Base-by-base conservation (phyloP, 2,329 filamentous ascomycete genomes). In the Colletotrichum eleusines region DNA sequence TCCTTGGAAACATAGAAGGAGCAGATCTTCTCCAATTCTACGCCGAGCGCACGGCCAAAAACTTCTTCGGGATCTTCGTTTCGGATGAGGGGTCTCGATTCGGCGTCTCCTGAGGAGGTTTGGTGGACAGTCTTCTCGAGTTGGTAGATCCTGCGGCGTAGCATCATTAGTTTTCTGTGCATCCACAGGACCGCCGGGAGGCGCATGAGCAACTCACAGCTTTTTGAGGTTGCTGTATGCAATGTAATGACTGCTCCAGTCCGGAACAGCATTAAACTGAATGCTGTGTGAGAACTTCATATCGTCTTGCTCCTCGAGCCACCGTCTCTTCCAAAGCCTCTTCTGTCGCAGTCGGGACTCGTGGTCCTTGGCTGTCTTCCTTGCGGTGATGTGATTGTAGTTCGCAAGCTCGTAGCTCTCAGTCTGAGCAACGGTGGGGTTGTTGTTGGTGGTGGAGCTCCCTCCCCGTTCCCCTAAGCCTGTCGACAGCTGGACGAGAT, bases 201-300 rank as follows among this genome's bases (percentile, higher is more conserved):
- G 59, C 44, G 51, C 46, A 42, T 63, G 33, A 26, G 18, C 26
- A 28, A 86, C 92, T 78, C 81, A 97, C 94, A 98, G 88, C 86
- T 99, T 99, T 87, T 99, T 99, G 76, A 99, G 88, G 78, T 98
- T 98, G 84, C 95, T 98, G 83, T 99, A 99, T 72, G 95, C 93
- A 79, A 99, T 97, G 82, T 99, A 99, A 82, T 98, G 91, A 77
- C 91, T 95, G 85, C 94, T 98, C 96, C 96, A 99, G 83, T 99
- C 96, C n/a, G 96, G 96, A 76, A 99, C 96, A 74, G 96, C 95
- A 85, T 99, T 99, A 85, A 99, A 99, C 86, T 99, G 96, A 76
- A 99, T 92, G 83, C 95, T 98, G 81, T 99, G 96, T 23, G 95
- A 98, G 87, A 99, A 99, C 91, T 98, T 98, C 96, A 99, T 99